Conservation (phyloP, 1,284 basidiomycete genomes). For the Tilletia caries region DNA sequence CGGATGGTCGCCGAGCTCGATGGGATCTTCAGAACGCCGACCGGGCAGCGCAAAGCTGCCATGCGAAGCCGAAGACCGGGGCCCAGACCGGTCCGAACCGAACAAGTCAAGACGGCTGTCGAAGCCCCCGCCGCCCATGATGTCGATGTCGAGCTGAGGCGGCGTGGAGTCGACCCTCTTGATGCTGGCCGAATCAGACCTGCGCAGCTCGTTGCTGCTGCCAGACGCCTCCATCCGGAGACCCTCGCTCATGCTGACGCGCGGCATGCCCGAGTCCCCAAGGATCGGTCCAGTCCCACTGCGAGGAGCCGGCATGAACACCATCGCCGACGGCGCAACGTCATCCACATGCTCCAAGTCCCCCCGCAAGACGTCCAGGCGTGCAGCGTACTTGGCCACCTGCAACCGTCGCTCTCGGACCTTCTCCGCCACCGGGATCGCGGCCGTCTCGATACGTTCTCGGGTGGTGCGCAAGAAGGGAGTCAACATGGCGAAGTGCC, state of each 20-base stretch:
- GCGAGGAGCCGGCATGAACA: background rate
- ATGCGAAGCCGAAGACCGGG: background rate
- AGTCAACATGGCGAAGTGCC: constrained; percentile 43
- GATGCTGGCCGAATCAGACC: background rate
- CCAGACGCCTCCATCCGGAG: background rate
- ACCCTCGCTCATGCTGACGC: constrained; percentile 1
- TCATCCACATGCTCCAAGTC: constrained; percentile 25
- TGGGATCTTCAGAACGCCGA: background rate
- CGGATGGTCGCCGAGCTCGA: background rate
- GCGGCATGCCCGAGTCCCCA: background rate
- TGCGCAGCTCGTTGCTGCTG: background rate
- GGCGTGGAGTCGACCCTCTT: constrained; percentile 2
- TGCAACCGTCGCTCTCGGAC: constrained; percentile 36
- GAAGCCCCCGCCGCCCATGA: background rate
- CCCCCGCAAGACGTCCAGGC: constrained; percentile 29
- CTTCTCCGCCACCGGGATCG: constrained; percentile 29
- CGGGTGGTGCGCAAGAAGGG: constrained; percentile 45
- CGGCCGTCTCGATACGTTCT: constrained; percentile 43
- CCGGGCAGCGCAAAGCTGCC: background rate
- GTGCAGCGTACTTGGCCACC: constrained; percentile 31
- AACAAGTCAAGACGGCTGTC: background rate
- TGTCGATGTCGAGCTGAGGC: background rate
- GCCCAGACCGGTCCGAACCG: constrained; percentile 5
- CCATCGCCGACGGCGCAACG: background rate
- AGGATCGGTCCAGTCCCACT: background rate